phyloP scores from a whole-genome alignment of 2,329 filamentous ascomycete species.

The Diaporthe nobilis region DNA sequence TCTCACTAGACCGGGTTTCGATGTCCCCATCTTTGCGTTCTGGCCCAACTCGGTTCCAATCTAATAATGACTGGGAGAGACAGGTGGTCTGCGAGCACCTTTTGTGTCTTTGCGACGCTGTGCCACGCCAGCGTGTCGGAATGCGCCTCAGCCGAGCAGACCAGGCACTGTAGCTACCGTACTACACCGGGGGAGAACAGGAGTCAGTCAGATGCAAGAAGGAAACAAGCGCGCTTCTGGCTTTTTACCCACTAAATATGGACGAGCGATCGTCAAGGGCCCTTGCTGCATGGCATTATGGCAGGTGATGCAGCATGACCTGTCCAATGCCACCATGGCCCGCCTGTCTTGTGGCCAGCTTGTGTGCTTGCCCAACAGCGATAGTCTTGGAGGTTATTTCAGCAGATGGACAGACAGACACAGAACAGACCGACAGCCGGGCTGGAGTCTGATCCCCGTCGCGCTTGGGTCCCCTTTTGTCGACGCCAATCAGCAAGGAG shows the following conservation, averaged over 20 bases:
- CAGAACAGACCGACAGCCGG: background rate
- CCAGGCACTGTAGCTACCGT: background rate
- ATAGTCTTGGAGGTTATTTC: background rate
- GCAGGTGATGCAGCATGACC: constrained; percentile 30
- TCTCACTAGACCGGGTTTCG: background rate
- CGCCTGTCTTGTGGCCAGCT: constrained; percentile 24
- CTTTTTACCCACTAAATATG: constrained; percentile 31
- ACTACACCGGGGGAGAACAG: background rate
- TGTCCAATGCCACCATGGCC: constrained; percentile 14
- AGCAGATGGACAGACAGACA: background rate
- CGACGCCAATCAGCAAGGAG: constrained; percentile 2
- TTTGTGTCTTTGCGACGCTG: background rate
- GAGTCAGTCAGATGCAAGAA: constrained; percentile 5
- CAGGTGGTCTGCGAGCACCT: background rate
- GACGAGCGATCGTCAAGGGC: constrained; percentile 20
- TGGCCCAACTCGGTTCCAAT: background rate
- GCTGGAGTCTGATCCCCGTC: background rate
- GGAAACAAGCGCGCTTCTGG: constrained; percentile 1
- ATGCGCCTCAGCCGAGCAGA: constrained; percentile 24
- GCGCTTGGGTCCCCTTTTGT: background rate
- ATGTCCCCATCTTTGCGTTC: background rate
- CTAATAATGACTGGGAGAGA: background rate
- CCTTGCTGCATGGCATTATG: constrained; percentile 15
- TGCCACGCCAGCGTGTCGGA: background rate
- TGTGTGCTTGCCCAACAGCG: constrained; percentile 1